Percentiles rank a stretch among this genome's conserved stretches.
phyloP scores from a whole-genome alignment of 1,139 yeast genomes.

The Geotrichum macrosporum region DNA sequence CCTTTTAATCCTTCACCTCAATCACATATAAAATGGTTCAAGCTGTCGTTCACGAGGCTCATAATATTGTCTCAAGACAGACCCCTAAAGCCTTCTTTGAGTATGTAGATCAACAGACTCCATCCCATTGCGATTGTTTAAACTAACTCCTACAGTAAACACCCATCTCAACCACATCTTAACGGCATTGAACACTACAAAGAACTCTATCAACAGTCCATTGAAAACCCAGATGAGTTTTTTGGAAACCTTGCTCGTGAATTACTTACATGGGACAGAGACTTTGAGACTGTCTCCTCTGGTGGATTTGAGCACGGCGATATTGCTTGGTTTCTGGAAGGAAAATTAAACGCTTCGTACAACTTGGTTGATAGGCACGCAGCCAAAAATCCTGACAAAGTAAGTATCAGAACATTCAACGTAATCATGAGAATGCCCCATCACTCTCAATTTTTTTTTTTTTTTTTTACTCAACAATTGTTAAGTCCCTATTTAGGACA shows the following conservation, averaged over 20 bases:
- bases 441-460: background rate
- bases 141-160: conserved; percentile 33
- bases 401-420: conserved; percentile 19
- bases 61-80: conserved; percentile 54
- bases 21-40: conserved; percentile 15
- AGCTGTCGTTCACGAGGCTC: conserved; percentile 70
- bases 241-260: conserved; percentile 81
- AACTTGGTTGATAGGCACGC: conserved; percentile 98
- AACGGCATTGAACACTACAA: conserved; percentile 62
- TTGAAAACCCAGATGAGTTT: conserved; percentile 75
- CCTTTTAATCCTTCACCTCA: background rate
- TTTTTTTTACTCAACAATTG: too few species aligned
- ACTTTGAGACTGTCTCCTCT: conserved; percentile 60
- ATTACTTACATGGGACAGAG: conserved; percentile 78
- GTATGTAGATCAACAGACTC: too few species aligned
- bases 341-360: conserved; percentile 88
- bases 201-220: conserved; percentile 68
- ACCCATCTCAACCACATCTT: conserved; percentile 40
- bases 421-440: background rate
- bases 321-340: conserved; percentile 88
- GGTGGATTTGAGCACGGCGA: conserved; percentile 80
- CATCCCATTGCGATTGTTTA: too few species aligned
- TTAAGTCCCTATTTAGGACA: background rate
- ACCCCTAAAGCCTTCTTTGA: conserved; percentile 75
- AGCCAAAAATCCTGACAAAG: conserved; percentile 72